Base-by-base conservation (phyloP, 306 rosid species). In the Pachyrhizus erosus region DNA sequence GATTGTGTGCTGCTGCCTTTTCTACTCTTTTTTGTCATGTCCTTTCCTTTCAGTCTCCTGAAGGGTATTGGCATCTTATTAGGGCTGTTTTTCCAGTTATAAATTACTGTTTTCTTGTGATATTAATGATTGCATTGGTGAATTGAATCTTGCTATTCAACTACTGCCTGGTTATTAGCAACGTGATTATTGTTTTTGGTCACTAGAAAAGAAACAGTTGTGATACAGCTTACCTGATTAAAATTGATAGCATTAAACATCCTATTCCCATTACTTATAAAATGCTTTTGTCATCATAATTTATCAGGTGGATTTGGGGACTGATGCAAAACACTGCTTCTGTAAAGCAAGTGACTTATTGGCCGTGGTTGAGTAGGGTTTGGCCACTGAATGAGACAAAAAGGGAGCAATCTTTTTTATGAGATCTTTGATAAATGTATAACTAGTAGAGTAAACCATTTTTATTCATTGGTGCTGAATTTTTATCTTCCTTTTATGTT, bases 241-340 rank as follows among this genome's bases (percentile, higher is more conserved):
- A 18, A 65, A 18, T 66, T 40, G 43, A 39, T 40, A 9, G 72
- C 45, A 31, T 52, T 52, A 55, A 9, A 23, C 57, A 46, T 76
- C 45, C 2, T 46, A 21, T 5, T 48, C 9, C 0, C 34, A 2
- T 21, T 45, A 1, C 75, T 54, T 33, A 45, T 67, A 5, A 67
- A 64, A 70, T 70, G 76, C 7, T 17, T 33, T 75, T 67, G 26
- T 57, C 18, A 27, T 67, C 64, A 51, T n/a, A 58, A 43, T 70
- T 24, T 84, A 34, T 84, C 94, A 96, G 99, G 99, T 96, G 89
- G 98, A 96, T 87, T 85, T 96, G 90, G 99, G 99, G 54, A 80
- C 87, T 24, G 92, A 89, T 70, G 87, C 82, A 29, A 92, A 88
- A 83, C 98, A 92, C 73, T 91, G 96, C 88, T 96, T 96, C 91